phyloP scores from a whole-genome alignment of 169 alveolate species.

The Plasmodium ovale region DNA sequence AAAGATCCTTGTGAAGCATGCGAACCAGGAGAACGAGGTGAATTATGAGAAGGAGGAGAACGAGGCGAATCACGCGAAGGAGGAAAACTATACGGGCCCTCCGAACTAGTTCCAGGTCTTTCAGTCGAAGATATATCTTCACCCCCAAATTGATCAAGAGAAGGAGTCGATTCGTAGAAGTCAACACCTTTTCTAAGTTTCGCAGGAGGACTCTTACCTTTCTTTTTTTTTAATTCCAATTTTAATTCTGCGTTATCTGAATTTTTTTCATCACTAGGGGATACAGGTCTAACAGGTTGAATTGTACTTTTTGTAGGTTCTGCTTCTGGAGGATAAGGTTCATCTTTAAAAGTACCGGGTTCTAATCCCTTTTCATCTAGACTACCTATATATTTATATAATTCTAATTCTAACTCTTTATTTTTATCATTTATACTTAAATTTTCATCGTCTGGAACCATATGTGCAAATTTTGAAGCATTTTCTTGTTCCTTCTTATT shows the following conservation, averaged over 20 bases:
- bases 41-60: no score
- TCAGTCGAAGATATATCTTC: not conserved
- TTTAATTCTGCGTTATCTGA: not conserved
- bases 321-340: no score
- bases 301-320: no score
- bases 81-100: no score
- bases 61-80: no score
- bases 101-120: not conserved
- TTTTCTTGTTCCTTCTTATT: not conserved
- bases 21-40: no score
- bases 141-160: not conserved
- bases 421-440: not conserved
- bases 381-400: constrained; percentile 37
- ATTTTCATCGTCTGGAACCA: constrained; percentile 15
- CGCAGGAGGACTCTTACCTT: not conserved
- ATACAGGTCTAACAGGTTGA: no score
- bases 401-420: constrained; percentile 53
- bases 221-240: not conserved
- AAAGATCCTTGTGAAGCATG: no score
- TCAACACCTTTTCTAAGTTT: not conserved
- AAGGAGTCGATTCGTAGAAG: not conserved
- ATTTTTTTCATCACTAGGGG: not conserved
- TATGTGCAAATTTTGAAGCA: not conserved
- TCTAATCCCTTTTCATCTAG: not conserved
- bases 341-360: not conserved